Base-by-base conservation (phyloP, 805 yeast genomes). In the Pichia deserticola region DNA sequence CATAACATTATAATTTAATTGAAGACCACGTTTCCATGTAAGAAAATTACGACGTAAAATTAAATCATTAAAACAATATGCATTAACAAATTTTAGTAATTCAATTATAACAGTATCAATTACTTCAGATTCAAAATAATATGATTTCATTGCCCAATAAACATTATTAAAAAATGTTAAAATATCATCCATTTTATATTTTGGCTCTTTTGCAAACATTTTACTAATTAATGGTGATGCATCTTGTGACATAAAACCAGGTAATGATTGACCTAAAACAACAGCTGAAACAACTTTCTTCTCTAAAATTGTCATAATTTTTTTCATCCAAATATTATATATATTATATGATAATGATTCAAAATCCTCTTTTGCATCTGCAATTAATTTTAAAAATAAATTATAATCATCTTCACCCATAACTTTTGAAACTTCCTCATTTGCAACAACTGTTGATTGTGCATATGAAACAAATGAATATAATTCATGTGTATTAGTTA, bases 1-100 rank as follows among this genome's bases (percentile, higher is more conserved):
- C 4, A 99, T 93, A 48, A 90, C 95, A 67, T 93, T 93, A 71
- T 93, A 93, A 66, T 89, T 93, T 69, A 93, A 81, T 70, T 93
- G 99, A 58, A 93, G 77, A 44, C 98, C 98, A 64, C 99, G 84
- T 72, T 92, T 93, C 99, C 99, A 93, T 10, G 96, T 85, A 63
- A 92, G 72, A 71, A 92, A 95, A 70, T 83, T 85, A 68, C 96
- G 81, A 72, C 97, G 83, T 95, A 90, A 86, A 45, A 95, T 81
- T 69, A 93, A 74, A 65, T 93, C 98, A 65, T 93, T 93, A 76
- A 93, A 93, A 70, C 98, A 89, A 56, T 82, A 79, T 15, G 96
- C 93, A 67, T 93, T 96, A 51, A 95, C 89, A 66, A 85, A 84
- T 62, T 84, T 81, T 60, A 93, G 73, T 60, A 93, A 72, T 62